A percentile compares a stretch with the other conserved stretches of the same genome.
These are phyloP conservation scores for Harringtonia lauricola DNA, from an alignment of 2,329 filamentous ascomycete genomes.

Conservation along the genomic window DNA sequence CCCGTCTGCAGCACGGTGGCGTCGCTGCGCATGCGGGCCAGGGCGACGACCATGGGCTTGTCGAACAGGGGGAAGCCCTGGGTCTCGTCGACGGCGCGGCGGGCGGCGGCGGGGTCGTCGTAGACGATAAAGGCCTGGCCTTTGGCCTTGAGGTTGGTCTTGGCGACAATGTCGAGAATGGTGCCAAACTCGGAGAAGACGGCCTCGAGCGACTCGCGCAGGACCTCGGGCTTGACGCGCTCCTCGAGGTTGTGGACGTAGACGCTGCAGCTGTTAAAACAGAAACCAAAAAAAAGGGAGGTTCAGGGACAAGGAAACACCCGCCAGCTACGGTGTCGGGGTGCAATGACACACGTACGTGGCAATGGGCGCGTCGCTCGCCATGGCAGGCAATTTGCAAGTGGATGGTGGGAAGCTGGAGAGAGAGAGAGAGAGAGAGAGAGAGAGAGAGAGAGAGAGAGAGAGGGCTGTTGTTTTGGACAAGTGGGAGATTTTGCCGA, in stretches of 20 bases:
- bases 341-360: constrained; percentile 66
- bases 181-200: constrained; percentile 85
- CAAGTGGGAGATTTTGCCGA: too few species aligned
- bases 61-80: constrained; percentile 90
- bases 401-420: background rate
- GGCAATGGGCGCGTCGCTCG: constrained; percentile 38
- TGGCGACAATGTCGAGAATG: constrained; percentile 60
- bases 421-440: too few species aligned
- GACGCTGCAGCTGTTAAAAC: constrained; percentile 39
- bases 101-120: constrained; percentile 67
- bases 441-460: too few species aligned
- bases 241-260: constrained; percentile 84
- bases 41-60: constrained; percentile 76
- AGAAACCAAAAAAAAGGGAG: background rate
- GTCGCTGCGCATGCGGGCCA: constrained; percentile 77
- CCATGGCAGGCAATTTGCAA: constrained; percentile 12
- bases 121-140: constrained; percentile 95
- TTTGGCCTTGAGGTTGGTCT: constrained; percentile 78
- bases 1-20: constrained; percentile 68
- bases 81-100: constrained; percentile 73
- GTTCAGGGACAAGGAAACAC: too few species aligned
- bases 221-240: constrained; percentile 68
- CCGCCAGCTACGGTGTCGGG: constrained; percentile 26
- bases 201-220: constrained; percentile 61
- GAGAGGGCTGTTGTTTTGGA: too few species aligned